These are phyloP conservation scores for Mikania micrantha DNA, from an alignment of 129 eudicot species.

Conservation along the genomic window DNA sequence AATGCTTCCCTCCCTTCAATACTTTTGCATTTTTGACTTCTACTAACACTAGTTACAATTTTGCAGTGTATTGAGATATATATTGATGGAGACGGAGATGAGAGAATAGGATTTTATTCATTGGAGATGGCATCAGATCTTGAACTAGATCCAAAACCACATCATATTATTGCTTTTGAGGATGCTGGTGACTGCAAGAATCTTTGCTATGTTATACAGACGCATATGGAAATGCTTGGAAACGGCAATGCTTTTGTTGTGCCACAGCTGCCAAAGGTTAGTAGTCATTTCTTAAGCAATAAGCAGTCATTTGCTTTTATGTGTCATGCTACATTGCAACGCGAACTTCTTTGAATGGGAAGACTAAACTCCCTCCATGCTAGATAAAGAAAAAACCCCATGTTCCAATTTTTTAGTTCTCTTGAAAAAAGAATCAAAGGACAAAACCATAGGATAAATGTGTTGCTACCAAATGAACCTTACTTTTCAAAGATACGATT, in stretches of 20 bases:
- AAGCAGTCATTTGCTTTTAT: not conserved
- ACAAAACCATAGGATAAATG: not conserved
- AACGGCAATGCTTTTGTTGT: slow-evolving; percentile 84
- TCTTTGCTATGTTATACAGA: slow-evolving; percentile 67
- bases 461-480: not conserved
- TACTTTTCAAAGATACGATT: not conserved
- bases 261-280: slow-evolving; percentile 79
- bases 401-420: not conserved
- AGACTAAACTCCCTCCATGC: not conserved
- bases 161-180: slow-evolving; percentile 86
- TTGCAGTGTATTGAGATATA: slow-evolving; percentile 81
- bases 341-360: slow-evolving; percentile 2
- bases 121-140: slow-evolving; percentile 94
- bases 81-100: slow-evolving; percentile 55
- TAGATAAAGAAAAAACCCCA: not conserved
- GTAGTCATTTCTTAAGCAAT: not conserved
- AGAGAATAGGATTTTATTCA: slow-evolving; percentile 71
- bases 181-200: slow-evolving; percentile 81
- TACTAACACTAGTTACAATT: not conserved
- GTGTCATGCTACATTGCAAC: not conserved
- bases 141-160: slow-evolving; percentile 82
- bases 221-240: slow-evolving; percentile 83
- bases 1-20: slow-evolving; percentile 8
- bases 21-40: not conserved
- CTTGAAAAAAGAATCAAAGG: not conserved